Base-by-base conservation (phyloP, 352 stramenopile genomes). In the Phytophthora pinifolia region DNA sequence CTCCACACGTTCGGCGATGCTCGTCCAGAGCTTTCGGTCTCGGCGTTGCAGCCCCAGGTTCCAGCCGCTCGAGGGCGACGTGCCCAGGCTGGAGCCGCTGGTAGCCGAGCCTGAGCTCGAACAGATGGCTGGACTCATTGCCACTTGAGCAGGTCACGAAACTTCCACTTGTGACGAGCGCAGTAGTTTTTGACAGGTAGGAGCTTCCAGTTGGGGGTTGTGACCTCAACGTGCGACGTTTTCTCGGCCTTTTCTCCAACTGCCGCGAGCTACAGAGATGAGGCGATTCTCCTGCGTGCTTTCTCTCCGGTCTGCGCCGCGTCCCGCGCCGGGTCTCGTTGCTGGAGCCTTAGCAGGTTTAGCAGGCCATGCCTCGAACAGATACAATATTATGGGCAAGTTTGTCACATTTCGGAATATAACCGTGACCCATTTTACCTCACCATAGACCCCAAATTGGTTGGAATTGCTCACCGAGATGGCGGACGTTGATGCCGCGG, bases 21-120 rank as follows among this genome's bases (percentile, higher is more conserved):
- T 47, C 8, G 60, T 74, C 81, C 81, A 92, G 30, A 75, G 53
- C 64, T 86, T 89, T 32, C 82, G 79, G 38, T 92, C 82, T 45
- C 78, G 73, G 0, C 82, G 75, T 52, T 88, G 77, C 6, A 70
- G 66, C 13, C 69, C 73, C 38, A 92, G 58, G 50, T 76, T 87
- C 82, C 82, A 92, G 12, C 62, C 48, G 2, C 27, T 12, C 18
- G 62, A 62, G 8, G 65, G 61, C 32, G 65, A 74, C 38, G 65
- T 59, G 37, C 65, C 48, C 12, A 62, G 33, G 36, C 48, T 45
- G n/a, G 35, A 33, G 4, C 43, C 31, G n/a, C 53, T 51, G 43
- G 54, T 53, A 12, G 33, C 36, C 2, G 22, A 27, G 33, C 33
- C 25, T 12, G 14, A 33, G 32, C 39, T 50, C 14, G 34, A 48